These are phyloP conservation scores for Tolypocladium endophyticum DNA, from an alignment of 2,329 filamentous ascomycete genomes.

Conservation along the genomic window DNA sequence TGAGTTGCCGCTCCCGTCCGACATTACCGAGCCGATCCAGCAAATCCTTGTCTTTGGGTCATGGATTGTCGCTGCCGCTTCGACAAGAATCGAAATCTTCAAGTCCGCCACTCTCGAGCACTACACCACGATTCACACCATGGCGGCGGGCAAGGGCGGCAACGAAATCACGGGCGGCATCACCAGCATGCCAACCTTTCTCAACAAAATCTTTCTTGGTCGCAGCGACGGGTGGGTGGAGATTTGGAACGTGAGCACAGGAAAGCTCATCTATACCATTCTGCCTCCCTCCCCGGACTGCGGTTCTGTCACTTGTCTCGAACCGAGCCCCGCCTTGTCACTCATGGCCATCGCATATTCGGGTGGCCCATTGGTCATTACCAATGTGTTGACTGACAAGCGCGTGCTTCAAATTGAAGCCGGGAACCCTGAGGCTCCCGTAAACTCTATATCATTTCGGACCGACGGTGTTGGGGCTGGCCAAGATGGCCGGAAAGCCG, in stretches of 20 bases:
- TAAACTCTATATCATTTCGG: conserved; percentile 81
- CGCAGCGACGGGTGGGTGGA: conserved; percentile 82
- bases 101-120: conserved; percentile 75
- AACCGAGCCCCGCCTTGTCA: conserved; percentile 74
- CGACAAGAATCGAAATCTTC: conserved; percentile 77
- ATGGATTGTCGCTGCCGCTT: conserved; percentile 77
- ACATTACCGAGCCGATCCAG: conserved; percentile 59
- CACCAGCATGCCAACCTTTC: conserved; percentile 82
- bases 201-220: conserved; percentile 93
- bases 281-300: conserved; percentile 61
- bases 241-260: conserved; percentile 94
- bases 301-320: conserved; percentile 77
- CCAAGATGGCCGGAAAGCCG: conserved; percentile 71
- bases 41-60: conserved; percentile 77
- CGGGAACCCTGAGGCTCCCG: conserved; percentile 50
- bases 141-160: conserved; percentile 43
- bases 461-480: conserved; percentile 84
- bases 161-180: conserved; percentile 68
- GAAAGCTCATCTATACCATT: conserved; percentile 83
- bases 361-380: conserved; percentile 66
- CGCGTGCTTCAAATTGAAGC: conserved; percentile 59
- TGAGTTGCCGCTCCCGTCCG: conserved; percentile 58
- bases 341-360: conserved; percentile 82
- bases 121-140: conserved; percentile 70
- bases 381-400: conserved; percentile 72